Base-by-base conservation (phyloP, 306 rosid genomes). In the Malus sylvestris region DNA sequence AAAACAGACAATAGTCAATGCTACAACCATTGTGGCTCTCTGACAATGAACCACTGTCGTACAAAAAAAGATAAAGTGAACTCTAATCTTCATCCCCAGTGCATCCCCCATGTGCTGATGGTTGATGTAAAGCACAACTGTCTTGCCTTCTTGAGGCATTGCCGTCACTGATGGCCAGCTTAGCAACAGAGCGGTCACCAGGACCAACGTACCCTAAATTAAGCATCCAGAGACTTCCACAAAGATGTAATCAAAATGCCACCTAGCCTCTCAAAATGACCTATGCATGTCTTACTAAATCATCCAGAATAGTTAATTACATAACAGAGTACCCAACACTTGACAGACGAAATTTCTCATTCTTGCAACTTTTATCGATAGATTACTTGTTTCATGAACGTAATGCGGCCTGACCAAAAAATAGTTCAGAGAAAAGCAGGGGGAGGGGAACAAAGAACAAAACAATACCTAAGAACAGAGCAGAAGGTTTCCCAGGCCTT, bases 401-500 rank as follows among this genome's bases (percentile, higher is more conserved):
- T 76, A 29, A 59, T 0, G 5, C 0, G 4, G 10, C 67, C 55
- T 42, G 25, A 27, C 61, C 49, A 10, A 73, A 69, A 77, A 12
- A 22, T 29, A 42, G 18, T 27, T 12, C 51, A 64, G 59, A 69
- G 20, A 25, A 63, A 35, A 14, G 46, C 46, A 59, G 23, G 14
- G 30, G 74, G 23, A 76, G 59, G 32, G 51, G 55, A 61, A 73
- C 6, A 57, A n/a, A 51, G 55, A 51, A 51, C 55, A 1, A 15
- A 51, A 51, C 0, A 71, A 53, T 87, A 92, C 97, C 97, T 74
- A 88, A 83, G 81, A 92, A 92, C 67, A 83, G 81, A 4, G 93
- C 90, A 76, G 97, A 88, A 62, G 97, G 93, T 78, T 87, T 90
- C 60, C 97, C 97, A 5, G 97, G 97, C 86, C 97, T 85, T 57